Evolutionary conservation across 305 asterid species (phyloP).

Genomic region (Ajuga reptans): DNA sequence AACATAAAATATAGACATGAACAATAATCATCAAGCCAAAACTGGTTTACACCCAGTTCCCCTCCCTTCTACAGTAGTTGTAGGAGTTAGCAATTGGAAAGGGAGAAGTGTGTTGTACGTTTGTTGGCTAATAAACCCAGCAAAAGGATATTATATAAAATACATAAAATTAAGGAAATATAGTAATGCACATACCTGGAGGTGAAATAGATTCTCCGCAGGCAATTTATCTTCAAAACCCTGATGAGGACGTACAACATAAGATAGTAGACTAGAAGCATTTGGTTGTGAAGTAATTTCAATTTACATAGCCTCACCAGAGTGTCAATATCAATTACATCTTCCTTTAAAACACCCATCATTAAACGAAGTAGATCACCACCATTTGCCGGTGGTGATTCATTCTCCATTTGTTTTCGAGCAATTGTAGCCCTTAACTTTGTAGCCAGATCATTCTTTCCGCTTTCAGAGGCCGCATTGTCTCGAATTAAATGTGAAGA

Average conservation of each 20-base stretch:
- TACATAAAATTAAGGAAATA: not conserved
- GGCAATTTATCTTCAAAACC: constrained; percentile 92
- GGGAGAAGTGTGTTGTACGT: not conserved
- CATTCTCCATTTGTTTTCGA: constrained; percentile 82
- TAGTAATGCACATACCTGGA: constrained; percentile 56
- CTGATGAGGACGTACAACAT: constrained; percentile 35
- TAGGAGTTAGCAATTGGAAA: not conserved
- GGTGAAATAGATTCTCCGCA: constrained; percentile 77
- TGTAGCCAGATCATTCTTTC: constrained; percentile 81
- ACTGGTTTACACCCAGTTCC: not conserved
- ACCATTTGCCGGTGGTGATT: constrained; percentile 64
- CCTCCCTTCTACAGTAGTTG: constrained; percentile 3
- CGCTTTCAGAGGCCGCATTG: constrained; percentile 45
- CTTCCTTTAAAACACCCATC: constrained; percentile 94
- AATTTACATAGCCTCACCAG: constrained; percentile 42
- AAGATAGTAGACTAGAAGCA: constrained; percentile 23
- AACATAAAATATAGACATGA: not conserved
- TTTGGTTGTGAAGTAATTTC: constrained; percentile 15
- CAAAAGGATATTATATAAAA: constrained; percentile 16
- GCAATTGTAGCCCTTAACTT: constrained; percentile 93
- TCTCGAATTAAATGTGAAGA: constrained; percentile 51
- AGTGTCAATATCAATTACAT: constrained; percentile 75
- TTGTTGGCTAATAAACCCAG: constrained; percentile 4
- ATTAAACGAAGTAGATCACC: constrained; percentile 75
- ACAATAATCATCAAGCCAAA: not conserved